Base-by-base conservation (phyloP, 1,284 basidiomycete species). In the Microbotryum saponariae region DNA sequence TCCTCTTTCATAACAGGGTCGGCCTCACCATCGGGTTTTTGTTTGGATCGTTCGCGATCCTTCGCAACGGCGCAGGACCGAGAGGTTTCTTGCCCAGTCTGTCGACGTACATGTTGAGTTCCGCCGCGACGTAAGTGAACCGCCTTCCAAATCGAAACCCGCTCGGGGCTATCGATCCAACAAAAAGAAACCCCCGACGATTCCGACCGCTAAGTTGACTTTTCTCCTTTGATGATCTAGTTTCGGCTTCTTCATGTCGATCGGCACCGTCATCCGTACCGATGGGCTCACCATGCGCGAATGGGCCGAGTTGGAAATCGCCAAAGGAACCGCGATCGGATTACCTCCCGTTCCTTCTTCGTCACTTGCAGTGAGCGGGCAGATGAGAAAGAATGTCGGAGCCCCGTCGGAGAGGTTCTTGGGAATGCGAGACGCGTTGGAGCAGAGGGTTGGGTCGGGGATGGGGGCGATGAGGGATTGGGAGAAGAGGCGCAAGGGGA, bases 11-110 rank as follows among this genome's bases (percentile, higher is more conserved):
- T 48, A 9, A 23, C 14, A 52, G 59, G 27, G 91, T 94, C 61
- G 91, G 91, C 33, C 81, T 93, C 54, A 93, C 91, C 45, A 93
- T 94, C 73, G 91, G 91, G n/a, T 94, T 96, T 78, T 85, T 96
- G 67, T 96, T 96, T 73, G 91, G 91, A 54, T 85, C 86, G 46
- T 93, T 87, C 79, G 91, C 85, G 69, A 89, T 96, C 73, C 77
- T 96, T 49, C 81, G 90, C 73, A 82, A 83, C 69, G 91, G 92
- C 54, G 85, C 89, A 16, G 91, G 91, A 23, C 90, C 89, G 53
- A 83, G 90, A 73, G 91, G 91, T 10, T 78, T 84, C 58, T 78
- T 96, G 48, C 86, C 88, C 4, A 93, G 91, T 1, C 82, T 96
- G 49, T 92, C 89, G 20, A 89, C 91, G 72, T 94, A 94, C 76